phyloP scores from a whole-genome alignment of 73 alveolate genomes.

The Tetrahymena malaccensis region DNA sequence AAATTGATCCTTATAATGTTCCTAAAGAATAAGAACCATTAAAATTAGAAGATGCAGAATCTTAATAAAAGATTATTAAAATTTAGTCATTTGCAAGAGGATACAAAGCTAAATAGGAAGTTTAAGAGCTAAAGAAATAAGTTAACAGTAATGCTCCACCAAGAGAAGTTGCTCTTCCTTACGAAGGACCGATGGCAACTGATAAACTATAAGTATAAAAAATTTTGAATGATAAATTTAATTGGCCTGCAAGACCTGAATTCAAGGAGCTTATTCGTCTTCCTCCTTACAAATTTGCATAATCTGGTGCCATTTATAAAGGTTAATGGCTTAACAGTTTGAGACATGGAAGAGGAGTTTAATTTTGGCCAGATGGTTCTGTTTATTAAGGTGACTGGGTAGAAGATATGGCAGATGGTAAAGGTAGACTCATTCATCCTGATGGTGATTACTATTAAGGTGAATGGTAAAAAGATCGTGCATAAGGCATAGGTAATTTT shows the following conservation, averaged over 20 bases:
- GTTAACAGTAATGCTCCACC: neutral
- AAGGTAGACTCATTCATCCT: constrained; percentile 67
- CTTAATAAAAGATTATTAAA: neutral
- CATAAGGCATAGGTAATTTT: neutral
- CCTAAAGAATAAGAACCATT: neutral
- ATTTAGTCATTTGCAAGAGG: neutral
- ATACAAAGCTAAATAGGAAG: neutral
- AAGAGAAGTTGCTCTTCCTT: neutral
- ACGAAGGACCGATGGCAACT: neutral
- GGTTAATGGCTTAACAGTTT: constrained; percentile 36
- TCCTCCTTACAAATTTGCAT: neutral
- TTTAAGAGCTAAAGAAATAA: neutral
- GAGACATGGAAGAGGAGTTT: constrained; percentile 37
- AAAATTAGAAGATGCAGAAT: neutral
- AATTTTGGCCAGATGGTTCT: constrained; percentile 24
- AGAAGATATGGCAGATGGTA: constrained; percentile 72
- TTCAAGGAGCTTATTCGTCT: neutral
- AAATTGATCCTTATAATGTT: neutral
- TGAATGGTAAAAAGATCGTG: constrained; percentile 58
- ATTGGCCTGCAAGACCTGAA: neutral
- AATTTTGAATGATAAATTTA: neutral
- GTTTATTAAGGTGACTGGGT: constrained; percentile 20
- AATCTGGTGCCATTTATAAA: constrained; percentile 3
- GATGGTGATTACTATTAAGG: constrained; percentile 70
- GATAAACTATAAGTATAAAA: neutral